Evolutionary conservation across 2,329 filamentous ascomycete species (phyloP), one percentile per base, ranked within the genome.

Genomic region (Chalaropsis ovoidea): DNA sequence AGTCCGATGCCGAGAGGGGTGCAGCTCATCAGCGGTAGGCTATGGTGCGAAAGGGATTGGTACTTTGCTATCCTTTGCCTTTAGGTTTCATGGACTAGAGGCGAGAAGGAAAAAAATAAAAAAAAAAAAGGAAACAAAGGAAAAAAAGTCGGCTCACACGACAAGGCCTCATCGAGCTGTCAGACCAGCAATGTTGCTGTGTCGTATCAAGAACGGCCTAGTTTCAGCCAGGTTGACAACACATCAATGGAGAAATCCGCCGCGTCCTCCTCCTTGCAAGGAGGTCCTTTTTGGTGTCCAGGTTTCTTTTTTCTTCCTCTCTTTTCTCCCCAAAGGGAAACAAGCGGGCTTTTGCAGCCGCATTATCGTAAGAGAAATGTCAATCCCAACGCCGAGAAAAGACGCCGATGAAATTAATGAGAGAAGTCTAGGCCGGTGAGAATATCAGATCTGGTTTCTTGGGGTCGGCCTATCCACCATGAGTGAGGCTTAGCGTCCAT

Each of bases 171-270:
- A 17, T 58, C n/a, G 10, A 35, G n/a, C 52, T 39, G 52, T 58
- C 27, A 58, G 24, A 58, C 31, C 13, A 58, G 17, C 52, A 58
- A 35, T 58, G 52, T 35, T 31, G 52, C 27, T 17, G 52, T 35
- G 52, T 35, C 24, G 24, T 31, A 35, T 31, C 52, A 58, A 58
- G 27, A 58, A 58, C 52, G 52, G 27, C 24, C 52, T 35, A 58
- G 52, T 58, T 58, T 58, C 52, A 58, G 52, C 52, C 27, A 58
- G 31, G 6, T 58, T 58, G 52, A 58, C 52, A 58, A 58, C 52
- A 58, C 52, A 58, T 58, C 52, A 58, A 58, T 58, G 52, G 52
- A 58, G 27, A 58, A 58, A 58, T 35, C 24, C 27, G 17, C 24
- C 27, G 17, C 27, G 31, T n/a, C 27, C 24, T n/a, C 27, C 52